Evolutionary conservation across 1,139 yeast genomes (phyloP).

Genomic region (Kurtzmaniella quercitrusa): DNA sequence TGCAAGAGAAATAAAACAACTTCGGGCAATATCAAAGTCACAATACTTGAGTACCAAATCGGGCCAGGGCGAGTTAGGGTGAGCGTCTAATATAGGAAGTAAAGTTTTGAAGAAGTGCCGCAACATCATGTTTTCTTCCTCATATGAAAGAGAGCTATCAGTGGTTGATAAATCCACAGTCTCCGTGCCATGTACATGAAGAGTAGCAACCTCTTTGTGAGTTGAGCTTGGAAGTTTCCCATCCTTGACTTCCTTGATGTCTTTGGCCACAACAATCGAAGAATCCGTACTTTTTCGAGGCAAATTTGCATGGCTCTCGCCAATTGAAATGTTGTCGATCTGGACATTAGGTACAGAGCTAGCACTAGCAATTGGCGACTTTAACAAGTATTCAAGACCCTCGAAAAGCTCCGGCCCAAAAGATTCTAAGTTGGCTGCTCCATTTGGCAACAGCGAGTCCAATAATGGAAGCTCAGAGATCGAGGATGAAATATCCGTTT

Average conservation of each 20-base stretch:
- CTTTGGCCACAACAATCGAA: neutral
- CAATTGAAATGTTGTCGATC: neutral
- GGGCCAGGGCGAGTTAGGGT: conserved; percentile 58
- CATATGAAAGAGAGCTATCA: conserved; percentile 19
- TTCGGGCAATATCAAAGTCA: conserved; percentile 50
- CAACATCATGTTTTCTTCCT: conserved; percentile 47
- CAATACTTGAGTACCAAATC: conserved; percentile 51
- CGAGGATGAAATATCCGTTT: neutral
- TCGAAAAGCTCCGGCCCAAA: conserved; percentile 16
- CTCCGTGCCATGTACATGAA: neutral
- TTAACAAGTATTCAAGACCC: conserved; percentile 18
- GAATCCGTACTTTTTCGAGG: neutral
- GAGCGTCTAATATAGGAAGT: conserved; percentile 49
- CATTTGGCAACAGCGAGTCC: neutral
- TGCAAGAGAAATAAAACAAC: conserved; percentile 50
- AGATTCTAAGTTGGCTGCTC: conserved; percentile 8
- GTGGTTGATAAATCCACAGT: neutral
- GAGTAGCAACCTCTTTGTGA: neutral
- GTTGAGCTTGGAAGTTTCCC: neutral
- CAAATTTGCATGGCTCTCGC: no score
- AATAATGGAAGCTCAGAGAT: neutral
- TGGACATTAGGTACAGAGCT: neutral
- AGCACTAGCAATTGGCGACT: conserved; percentile 7
- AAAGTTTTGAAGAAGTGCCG: conserved; percentile 51
- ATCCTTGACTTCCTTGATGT: neutral